These are phyloP conservation scores for Inga laurina DNA, from an alignment of 306 rosid species.

Conservation along the genomic window DNA sequence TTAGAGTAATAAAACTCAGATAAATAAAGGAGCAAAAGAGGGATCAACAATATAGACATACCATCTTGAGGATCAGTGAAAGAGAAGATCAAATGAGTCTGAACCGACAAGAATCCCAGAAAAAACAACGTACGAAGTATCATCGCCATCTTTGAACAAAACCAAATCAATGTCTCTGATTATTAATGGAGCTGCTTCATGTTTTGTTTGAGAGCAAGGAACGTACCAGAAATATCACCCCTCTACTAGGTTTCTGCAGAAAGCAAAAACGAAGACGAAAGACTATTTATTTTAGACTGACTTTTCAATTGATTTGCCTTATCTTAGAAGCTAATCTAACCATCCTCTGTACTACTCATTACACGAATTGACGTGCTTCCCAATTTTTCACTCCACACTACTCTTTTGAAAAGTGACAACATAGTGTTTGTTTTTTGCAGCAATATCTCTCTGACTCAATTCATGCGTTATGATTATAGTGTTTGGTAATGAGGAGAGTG, in stretches of 20 bases:
- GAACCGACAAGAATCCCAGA: constrained; percentile 51
- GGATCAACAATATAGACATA: background rate
- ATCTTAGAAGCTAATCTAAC: constrained; percentile 54
- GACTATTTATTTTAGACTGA: constrained; percentile 20
- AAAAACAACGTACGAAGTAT: constrained; percentile 42
- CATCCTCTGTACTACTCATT: background rate
- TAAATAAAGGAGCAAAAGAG: background rate
- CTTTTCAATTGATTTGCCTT: constrained; percentile 48
- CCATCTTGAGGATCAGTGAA: constrained; percentile 65
- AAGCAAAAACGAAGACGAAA: constrained; percentile 26
- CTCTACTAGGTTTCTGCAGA: background rate
- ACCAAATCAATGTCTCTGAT: background rate
- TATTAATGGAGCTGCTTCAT: background rate
- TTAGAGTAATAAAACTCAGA: background rate
- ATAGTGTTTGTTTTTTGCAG: background rate
- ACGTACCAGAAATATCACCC: constrained; percentile 18
- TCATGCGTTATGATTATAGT: background rate
- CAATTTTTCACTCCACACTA: constrained; percentile 34
- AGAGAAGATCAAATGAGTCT: constrained; percentile 47
- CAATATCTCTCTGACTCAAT: background rate
- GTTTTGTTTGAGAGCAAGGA: background rate
- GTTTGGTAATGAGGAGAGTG: constrained; percentile 25
- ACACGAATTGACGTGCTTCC: constrained; percentile 16
- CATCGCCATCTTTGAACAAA: constrained; percentile 39
- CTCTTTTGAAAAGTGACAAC: background rate